These are phyloP conservation scores for Laguncularia racemosa DNA, from an alignment of 345 rosid genomes.

Conservation along the genomic window DNA sequence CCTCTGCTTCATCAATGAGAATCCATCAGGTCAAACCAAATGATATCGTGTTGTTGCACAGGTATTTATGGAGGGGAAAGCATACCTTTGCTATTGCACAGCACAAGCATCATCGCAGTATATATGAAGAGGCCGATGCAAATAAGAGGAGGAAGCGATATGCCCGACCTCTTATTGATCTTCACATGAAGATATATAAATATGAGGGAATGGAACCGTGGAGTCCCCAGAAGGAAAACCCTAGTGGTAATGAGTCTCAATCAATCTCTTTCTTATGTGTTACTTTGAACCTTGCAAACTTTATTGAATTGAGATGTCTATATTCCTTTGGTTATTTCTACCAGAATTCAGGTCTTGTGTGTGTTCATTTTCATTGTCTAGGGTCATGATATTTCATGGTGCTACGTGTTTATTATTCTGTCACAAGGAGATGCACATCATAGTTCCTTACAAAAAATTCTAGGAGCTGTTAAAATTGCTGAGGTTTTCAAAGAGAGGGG, in stretches of 20 bases:
- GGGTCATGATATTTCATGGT: not conserved
- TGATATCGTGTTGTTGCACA: slow-evolving; percentile 15
- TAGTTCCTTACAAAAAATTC: not conserved
- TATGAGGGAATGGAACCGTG: slow-evolving; percentile 91
- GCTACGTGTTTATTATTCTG: not conserved
- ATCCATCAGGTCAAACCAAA: not conserved
- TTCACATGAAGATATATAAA: slow-evolving; percentile 89
- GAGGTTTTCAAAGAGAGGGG: not conserved
- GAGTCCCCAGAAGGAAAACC: slow-evolving; percentile 61
- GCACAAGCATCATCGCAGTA: slow-evolving; percentile 78
- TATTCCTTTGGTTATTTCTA: too few relatives aligned
- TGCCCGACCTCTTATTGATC: slow-evolving; percentile 91
- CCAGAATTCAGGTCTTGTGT: too few relatives aligned
- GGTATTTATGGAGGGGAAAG: slow-evolving; percentile 91
- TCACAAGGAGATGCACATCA: not conserved
- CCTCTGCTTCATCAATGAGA: too few relatives aligned
- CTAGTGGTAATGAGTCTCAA: slow-evolving; percentile 51
- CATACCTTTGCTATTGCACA: slow-evolving; percentile 90
- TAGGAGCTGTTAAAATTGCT: not conserved
- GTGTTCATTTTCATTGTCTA: too few relatives aligned
- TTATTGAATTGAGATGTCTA: too few relatives aligned
- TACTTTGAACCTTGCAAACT: too few relatives aligned
- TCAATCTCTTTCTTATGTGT: too few relatives aligned
- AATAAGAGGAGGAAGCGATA: slow-evolving; percentile 90
- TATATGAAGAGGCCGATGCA: slow-evolving; percentile 97